phyloP scores from a whole-genome alignment of 2,329 filamentous ascomycete species.

The Epichloe brachyelytri region DNA sequence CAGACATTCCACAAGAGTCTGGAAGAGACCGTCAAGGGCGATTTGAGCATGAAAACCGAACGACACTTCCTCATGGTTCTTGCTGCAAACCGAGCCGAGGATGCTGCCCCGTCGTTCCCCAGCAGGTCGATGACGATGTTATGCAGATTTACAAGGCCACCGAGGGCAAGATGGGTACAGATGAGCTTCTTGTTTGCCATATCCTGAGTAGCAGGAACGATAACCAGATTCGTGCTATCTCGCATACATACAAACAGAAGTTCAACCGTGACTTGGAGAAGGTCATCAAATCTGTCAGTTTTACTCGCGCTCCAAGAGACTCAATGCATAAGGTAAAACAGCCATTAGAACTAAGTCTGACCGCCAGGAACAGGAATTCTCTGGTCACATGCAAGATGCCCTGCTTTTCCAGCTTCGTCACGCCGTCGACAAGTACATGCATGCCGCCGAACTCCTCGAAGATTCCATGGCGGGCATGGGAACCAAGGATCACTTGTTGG shows the following conservation, averaged over 20 bases:
- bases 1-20: slow-evolving; percentile 52
- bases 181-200: slow-evolving; percentile 64
- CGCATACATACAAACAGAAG: slow-evolving; percentile 57
- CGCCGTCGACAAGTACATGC: slow-evolving; percentile 68
- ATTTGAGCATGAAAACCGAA: slow-evolving; percentile 78
- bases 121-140: slow-evolving; percentile 63
- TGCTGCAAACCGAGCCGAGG: slow-evolving; percentile 61
- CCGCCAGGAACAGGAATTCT: slow-evolving; percentile 49
- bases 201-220: slow-evolving; percentile 67
- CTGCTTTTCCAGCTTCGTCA: slow-evolving; percentile 67
- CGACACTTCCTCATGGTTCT: slow-evolving; percentile 75
- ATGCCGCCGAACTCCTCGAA: slow-evolving; percentile 73
- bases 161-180: slow-evolving; percentile 58
- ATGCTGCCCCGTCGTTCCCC: slow-evolving; percentile 57
- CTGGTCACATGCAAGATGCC: slow-evolving; percentile 82
- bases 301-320: neutral
- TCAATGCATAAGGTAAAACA: neutral
- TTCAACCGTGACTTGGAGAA: slow-evolving; percentile 59
- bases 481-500: slow-evolving; percentile 72
- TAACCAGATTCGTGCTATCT: slow-evolving; percentile 72
- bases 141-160: slow-evolving; percentile 66
- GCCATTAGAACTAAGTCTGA: neutral
- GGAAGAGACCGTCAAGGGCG: slow-evolving; percentile 59
- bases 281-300: slow-evolving; percentile 54
- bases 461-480: slow-evolving; percentile 76